Percentiles rank a stretch among this genome's conserved stretches.
Conservation (phyloP, 768 basidiomycete species). For the Kwoniella pini region DNA sequence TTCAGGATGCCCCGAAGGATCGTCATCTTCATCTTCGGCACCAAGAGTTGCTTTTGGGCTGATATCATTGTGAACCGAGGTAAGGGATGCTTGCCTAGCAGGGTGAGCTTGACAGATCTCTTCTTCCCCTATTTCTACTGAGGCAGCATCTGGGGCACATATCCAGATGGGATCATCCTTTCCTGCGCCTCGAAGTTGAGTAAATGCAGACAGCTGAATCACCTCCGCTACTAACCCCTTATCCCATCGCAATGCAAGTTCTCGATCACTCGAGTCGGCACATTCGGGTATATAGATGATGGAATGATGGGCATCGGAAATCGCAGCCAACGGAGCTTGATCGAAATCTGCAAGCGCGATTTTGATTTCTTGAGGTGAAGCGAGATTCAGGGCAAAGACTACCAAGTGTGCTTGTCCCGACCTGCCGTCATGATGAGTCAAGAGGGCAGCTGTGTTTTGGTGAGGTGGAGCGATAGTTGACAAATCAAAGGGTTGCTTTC, state of each 20-base stretch:
- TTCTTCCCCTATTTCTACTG: slow-evolving; percentile 22
- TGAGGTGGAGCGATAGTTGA: no score
- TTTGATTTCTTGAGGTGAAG: no score
- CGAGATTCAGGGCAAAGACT: no score
- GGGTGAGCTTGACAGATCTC: slow-evolving; percentile 11
- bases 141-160: slow-evolving; percentile 16
- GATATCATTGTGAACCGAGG: not conserved
- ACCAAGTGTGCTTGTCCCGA: no score
- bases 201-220: slow-evolving; percentile 16
- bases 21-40: not conserved
- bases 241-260: slow-evolving; percentile 10
- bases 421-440: no score
- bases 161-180: slow-evolving; percentile 25
- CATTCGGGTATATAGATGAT: no score
- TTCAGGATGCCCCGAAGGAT: no score
- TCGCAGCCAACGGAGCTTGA: no score
- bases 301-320: no score
- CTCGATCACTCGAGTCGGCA: not conserved
- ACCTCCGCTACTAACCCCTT: slow-evolving; percentile 13
- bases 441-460: no score
- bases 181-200: slow-evolving; percentile 16
- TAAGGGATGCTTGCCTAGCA: not conserved
- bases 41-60: not conserved
- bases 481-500: no score
- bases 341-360: no score